Evolutionary conservation across 1,139 yeast species (phyloP), one percentile per base, ranked within the genome.

Genomic region (Debaryomyces singareniensis): DNA sequence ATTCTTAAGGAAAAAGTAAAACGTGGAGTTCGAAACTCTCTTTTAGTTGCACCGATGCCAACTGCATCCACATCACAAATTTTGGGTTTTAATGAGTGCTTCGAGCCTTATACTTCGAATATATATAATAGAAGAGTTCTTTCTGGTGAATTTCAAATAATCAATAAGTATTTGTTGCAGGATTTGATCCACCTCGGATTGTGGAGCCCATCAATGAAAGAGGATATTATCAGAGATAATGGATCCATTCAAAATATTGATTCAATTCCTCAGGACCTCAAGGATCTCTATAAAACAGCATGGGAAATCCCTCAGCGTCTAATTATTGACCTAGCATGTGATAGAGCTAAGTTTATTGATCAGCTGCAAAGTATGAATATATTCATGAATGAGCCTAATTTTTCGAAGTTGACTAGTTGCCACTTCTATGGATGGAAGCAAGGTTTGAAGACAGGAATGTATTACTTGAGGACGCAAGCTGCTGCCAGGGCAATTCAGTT

Each of bases 401-500:
- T 72, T 62, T 74, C 76, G 43, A 72, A 71, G 43, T 58, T 74
- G 47, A 74, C 79, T 22, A 66, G 75, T 22, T 70, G 72, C 68
- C 80, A 73, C 45, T 74, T 74, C 54, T 72, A 72, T 40, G 75
- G 75, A 22, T 74, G 80, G 80, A 69, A 72, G 57, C 71, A 68
- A 47, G 80, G 80, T 26, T 62, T 74, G 39, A 74, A 74, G 55
- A 74, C 80, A 26, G 80, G 80, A 41, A 73, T 74, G 77, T 74
- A 74, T 52, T 74, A 74, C 45, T 58, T 74, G 43, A 61, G 80
- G 55, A 89, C 97, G 4, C 93, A 83, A 65, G 96, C 96, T 21
- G 96, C 97, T 3, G 71, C 95, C 16, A 79, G 91, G 31, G 95
- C 97, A 20, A 89, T 89, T 44, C 94, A 87, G 61, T 89, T 86